Conservation (phyloP, 441 rosid genomes). For the Gossypium schwendimanii region DNA sequence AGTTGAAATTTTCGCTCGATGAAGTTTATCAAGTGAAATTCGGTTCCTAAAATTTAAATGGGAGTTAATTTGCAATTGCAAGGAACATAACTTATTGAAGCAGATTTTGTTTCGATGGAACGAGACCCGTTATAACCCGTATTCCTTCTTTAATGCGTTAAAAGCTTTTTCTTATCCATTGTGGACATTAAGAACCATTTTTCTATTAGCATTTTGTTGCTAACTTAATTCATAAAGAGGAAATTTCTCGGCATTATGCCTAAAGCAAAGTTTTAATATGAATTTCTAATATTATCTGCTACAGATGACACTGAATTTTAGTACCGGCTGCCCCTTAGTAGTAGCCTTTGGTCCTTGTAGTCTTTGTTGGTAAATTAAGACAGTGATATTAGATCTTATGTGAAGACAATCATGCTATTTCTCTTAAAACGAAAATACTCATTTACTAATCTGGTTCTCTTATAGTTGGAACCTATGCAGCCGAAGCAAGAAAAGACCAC, state of each 20-base stretch:
- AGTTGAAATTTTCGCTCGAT: neutral
- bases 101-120: neutral
- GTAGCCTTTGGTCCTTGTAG: neutral
- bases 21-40: neutral
- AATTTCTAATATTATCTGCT: neutral
- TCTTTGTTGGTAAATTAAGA: neutral
- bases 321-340: neutral
- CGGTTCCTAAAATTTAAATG: neutral
- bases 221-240: neutral
- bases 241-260: neutral
- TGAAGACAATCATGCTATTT: neutral
- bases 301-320: neutral
- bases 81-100: neutral
- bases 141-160: neutral
- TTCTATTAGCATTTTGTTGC: neutral
- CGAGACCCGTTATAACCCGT: neutral
- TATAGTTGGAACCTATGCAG: conserved; percentile 7
- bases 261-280: neutral
- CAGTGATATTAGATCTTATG: neutral
- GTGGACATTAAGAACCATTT: neutral
- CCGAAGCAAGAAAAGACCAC: conserved; percentile 62
- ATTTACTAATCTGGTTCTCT: neutral
- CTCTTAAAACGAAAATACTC: neutral
- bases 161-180: neutral
- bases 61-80: neutral